A percentile compares a stretch with the other conserved stretches of the same genome.
phyloP scores from a whole-genome alignment of 1,139 yeast species.

The Candida sanyaensis region DNA sequence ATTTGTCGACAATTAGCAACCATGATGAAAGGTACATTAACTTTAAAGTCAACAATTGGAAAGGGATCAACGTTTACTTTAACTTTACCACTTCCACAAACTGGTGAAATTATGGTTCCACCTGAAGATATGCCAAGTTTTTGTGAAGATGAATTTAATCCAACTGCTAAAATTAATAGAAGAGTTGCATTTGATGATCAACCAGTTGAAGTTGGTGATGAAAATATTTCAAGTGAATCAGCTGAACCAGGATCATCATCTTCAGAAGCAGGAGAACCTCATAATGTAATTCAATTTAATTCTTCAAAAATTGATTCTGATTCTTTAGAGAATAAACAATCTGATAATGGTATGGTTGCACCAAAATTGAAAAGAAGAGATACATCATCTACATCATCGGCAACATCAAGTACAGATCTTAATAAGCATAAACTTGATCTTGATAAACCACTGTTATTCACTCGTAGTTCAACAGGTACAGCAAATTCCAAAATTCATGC shows the following conservation, averaged over 20 bases:
- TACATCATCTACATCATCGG: conserved; percentile 2
- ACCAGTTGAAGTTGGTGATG: conserved; percentile 14
- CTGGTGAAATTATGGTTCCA: conserved; percentile 55
- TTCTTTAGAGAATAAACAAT: background rate
- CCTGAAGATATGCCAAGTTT: conserved; percentile 40
- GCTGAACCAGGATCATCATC: conserved; percentile 1
- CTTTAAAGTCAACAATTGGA: conserved; percentile 67
- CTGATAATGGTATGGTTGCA: background rate
- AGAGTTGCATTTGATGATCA: conserved; percentile 37
- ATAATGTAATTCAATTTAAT: background rate
- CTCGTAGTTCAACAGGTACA: conserved; percentile 59
- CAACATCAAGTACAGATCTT: background rate
- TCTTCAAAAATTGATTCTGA: background rate
- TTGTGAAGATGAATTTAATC: conserved; percentile 48
- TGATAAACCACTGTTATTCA: conserved; percentile 43
- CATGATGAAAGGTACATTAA: conserved; percentile 85
- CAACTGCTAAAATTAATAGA: conserved; percentile 35
- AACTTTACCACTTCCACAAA: conserved; percentile 75
- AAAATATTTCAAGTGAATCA: background rate
- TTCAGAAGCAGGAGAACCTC: background rate
- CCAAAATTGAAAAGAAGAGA: conserved; percentile 3
- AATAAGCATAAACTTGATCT: conserved; percentile 3
- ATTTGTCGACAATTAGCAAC: conserved; percentile 89
- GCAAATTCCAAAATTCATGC: conserved; percentile 38
- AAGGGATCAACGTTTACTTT: conserved; percentile 81